Conservation (phyloP, 345 rosid genomes). For the Syzygium oleosum region DNA sequence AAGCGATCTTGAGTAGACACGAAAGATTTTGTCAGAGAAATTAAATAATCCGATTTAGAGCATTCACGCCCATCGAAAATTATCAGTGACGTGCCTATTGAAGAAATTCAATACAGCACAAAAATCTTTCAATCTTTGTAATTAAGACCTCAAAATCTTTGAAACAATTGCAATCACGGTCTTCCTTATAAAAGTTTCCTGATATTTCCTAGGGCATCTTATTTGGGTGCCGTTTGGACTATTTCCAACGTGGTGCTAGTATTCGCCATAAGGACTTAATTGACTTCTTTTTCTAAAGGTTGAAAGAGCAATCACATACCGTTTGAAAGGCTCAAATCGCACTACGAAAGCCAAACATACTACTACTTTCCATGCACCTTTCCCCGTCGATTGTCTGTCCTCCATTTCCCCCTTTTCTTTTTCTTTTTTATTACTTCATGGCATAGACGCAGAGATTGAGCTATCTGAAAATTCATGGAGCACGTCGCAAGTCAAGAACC, state of each 20-base stretch:
- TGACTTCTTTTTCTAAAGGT: not conserved
- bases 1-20: not conserved
- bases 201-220: not conserved
- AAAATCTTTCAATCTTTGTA: not conserved
- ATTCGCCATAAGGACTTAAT: not conserved
- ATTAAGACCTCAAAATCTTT: not conserved
- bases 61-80: not conserved
- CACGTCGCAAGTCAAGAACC: not conserved
- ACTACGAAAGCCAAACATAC: not conserved
- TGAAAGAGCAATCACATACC: not conserved
- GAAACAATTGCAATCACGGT: not conserved
- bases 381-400: not conserved
- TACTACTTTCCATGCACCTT: not conserved
- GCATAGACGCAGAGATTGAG: no score
- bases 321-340: not conserved
- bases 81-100: not conserved
- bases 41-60: not conserved
- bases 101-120: not conserved
- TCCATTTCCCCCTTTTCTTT: not conserved
- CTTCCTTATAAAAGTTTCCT: not conserved
- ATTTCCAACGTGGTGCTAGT: not conserved
- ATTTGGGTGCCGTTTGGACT: not conserved
- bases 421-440: no score
- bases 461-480: not conserved
- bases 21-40: not conserved